Evolutionary conservation across 768 basidiomycete species (phyloP).

Genomic region (Chlorophyllum brunneum): DNA sequence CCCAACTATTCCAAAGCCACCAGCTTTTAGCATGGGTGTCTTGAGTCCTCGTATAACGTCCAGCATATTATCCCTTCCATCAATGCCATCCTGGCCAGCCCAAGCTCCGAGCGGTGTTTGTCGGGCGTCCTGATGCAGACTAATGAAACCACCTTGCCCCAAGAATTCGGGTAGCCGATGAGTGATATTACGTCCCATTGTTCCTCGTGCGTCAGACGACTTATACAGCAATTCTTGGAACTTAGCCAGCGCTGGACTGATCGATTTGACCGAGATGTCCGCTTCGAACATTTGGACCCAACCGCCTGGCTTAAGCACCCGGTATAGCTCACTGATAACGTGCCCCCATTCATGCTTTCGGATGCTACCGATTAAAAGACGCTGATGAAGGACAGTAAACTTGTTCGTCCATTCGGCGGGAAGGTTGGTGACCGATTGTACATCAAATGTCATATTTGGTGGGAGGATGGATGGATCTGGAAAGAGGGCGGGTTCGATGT

Average conservation of each 20-base stretch:
- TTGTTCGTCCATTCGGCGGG: constrained; percentile 1
- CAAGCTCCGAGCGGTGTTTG: neutral
- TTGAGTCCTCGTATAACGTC: neutral
- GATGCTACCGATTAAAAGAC: constrained; percentile 1
- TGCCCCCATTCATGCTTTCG: constrained; percentile 3
- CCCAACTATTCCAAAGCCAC: neutral
- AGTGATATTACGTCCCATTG: neutral
- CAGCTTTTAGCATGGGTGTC: neutral
- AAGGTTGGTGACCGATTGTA: neutral
- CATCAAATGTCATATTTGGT: constrained; percentile 4
- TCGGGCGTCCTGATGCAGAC: neutral
- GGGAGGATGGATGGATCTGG: neutral
- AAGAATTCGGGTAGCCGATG: neutral
- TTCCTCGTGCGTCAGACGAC: neutral
- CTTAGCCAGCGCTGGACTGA: constrained; percentile 4
- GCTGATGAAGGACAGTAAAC: constrained; percentile 8
- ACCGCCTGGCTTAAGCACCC: constrained; percentile 8
- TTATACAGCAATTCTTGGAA: neutral
- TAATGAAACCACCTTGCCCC: neutral
- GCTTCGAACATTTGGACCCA: constrained; percentile 9
- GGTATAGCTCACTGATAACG: constrained; percentile 4
- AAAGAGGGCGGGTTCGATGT: neutral
- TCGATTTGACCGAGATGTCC: neutral
- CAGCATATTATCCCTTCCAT: neutral
- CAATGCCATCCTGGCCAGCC: neutral